phyloP scores from a whole-genome alignment of 805 yeast species.

The Nakazawaea anatomiae region DNA sequence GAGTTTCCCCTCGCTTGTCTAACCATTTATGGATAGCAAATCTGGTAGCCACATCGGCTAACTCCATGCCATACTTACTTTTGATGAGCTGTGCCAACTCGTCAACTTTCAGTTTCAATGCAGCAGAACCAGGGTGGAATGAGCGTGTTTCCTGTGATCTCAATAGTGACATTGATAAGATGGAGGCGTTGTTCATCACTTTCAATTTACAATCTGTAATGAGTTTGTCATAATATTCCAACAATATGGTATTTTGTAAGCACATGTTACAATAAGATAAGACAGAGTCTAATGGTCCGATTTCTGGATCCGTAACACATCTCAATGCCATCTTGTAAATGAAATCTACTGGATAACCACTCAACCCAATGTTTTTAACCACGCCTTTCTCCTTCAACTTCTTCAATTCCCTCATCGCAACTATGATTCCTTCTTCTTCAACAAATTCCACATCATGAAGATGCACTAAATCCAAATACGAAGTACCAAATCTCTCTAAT shows the following conservation, averaged over 20 bases:
- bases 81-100: constrained; percentile 35
- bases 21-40: constrained; percentile 65
- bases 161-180: constrained; percentile 81
- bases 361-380: constrained; percentile 63
- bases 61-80: constrained; percentile 41
- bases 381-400: constrained; percentile 58
- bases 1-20: constrained; percentile 48
- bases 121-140: constrained; percentile 76
- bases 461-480: constrained; percentile 74
- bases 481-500: constrained; percentile 55
- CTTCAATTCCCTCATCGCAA: constrained; percentile 58
- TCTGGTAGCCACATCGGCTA: constrained; percentile 79
- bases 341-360: constrained; percentile 82
- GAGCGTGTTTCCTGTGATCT: constrained; percentile 59
- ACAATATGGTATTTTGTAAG: constrained; percentile 61
- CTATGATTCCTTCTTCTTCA: constrained; percentile 43
- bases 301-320: constrained; percentile 29
- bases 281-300: constrained; percentile 68
- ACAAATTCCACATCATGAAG: constrained; percentile 89
- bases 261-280: constrained; percentile 80
- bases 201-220: constrained; percentile 47
- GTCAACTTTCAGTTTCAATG: constrained; percentile 47
- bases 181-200: constrained; percentile 72
- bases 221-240: constrained; percentile 43
- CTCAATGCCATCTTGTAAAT: constrained; percentile 45